A percentile compares a stretch with the other conserved stretches of the same genome.
phyloP scores from a whole-genome alignment of 129 eudicot genomes.

The Pulicaria dysenterica region DNA sequence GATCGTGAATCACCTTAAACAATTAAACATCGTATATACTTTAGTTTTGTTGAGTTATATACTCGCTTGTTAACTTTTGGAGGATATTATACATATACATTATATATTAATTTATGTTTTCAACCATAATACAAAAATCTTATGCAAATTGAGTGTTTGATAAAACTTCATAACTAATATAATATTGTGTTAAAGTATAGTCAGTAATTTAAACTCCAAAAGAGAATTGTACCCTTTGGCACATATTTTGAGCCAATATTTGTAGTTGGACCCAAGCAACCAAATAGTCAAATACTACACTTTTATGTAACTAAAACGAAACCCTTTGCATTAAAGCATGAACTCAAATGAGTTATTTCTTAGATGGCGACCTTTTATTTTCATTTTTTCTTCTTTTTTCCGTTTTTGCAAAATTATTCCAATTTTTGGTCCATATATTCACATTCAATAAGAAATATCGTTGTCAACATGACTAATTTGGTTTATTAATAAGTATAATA shows the following conservation, averaged over 20 bases:
- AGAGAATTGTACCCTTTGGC: slow-evolving; percentile 16
- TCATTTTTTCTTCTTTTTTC: background rate
- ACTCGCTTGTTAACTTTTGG: too few relatives aligned
- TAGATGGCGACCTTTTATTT: slow-evolving; percentile 12
- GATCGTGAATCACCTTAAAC: too few relatives aligned
- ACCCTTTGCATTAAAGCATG: slow-evolving; percentile 9
- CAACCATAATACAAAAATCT: too few relatives aligned
- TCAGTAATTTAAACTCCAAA: background rate
- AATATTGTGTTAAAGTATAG: background rate
- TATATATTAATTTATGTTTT: too few relatives aligned
- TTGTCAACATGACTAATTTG: slow-evolving; percentile 27
- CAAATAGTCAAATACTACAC: slow-evolving; percentile 5
- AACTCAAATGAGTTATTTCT: slow-evolving; percentile 10
- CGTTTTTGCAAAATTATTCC: slow-evolving; percentile 5
- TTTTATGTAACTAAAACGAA: slow-evolving; percentile 6
- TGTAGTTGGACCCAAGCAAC: slow-evolving; percentile 11
- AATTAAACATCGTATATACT: too few relatives aligned
- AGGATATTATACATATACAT: too few relatives aligned
- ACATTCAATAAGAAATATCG: slow-evolving; percentile 22
- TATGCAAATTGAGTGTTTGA: too few relatives aligned
- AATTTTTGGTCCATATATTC: slow-evolving; percentile 19
- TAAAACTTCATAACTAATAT: background rate
- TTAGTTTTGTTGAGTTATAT: too few relatives aligned
- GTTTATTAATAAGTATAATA: too few relatives aligned
- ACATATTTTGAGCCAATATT: slow-evolving; percentile 29